Evolutionary conservation across 106 monocot genomes (phyloP).

Genomic region (Allium cepa): DNA sequence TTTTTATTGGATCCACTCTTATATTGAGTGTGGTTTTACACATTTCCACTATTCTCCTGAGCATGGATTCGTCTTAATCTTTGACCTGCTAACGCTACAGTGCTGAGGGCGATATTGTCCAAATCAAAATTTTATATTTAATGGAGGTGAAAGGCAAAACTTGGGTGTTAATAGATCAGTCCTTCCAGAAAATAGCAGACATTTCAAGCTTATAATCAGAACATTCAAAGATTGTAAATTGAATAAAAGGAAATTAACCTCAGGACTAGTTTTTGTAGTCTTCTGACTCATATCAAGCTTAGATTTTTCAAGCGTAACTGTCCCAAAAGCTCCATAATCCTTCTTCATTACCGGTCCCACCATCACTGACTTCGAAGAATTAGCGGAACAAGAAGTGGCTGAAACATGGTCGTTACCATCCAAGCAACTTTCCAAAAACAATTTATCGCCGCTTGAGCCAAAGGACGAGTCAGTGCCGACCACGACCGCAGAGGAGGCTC

Average conservation of each 20-base stretch:
- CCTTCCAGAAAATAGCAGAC: background rate
- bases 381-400: too few species aligned
- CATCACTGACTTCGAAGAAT: background rate
- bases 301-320: constrained; percentile 82
- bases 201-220: background rate
- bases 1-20: too few species aligned
- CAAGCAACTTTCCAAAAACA: too few species aligned
- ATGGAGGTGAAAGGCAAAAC: too few species aligned
- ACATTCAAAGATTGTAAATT: too few species aligned
- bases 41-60: too few species aligned
- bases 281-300: constrained; percentile 69
- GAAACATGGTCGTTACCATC: too few species aligned
- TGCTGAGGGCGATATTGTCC: background rate
- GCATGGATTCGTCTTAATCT: background rate
- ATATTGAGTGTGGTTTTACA: too few species aligned
- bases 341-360: constrained; percentile 47
- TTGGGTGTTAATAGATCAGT: background rate
- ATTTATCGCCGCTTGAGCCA: too few species aligned
- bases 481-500: background rate
- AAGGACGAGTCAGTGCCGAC: background rate
- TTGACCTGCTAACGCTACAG: background rate
- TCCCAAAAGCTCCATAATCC: constrained; percentile 51
- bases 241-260: constrained; percentile 28
- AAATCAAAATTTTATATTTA: background rate
- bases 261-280: constrained; percentile 49